Conservation (phyloP, 2,329 filamentous ascomycete genomes). For the Blastomyces gilchristii region DNA sequence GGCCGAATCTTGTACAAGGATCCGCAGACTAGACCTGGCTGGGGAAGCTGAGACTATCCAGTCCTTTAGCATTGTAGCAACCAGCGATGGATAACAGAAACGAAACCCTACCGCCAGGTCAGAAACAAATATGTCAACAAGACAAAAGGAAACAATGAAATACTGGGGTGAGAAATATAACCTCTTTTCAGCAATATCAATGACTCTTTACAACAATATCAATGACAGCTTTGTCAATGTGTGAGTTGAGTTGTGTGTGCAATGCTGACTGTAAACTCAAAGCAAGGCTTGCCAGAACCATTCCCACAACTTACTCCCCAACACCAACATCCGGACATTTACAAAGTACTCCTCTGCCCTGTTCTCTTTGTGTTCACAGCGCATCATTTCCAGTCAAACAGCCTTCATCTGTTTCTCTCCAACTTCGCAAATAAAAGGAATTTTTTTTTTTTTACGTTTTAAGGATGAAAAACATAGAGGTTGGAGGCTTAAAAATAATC, state of each 20-base stretch:
- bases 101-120: background rate
- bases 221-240: background rate
- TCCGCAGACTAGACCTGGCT: background rate
- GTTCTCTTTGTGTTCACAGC: background rate
- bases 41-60: background rate
- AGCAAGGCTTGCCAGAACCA: background rate
- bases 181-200: background rate
- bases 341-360: no score
- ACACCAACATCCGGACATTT: no score
- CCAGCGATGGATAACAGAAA: background rate
- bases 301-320: background rate
- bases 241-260: no score
- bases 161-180: background rate
- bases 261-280: no score
- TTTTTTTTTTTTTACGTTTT: background rate
- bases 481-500: no score
- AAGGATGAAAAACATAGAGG: no score
- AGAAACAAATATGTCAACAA: background rate
- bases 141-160: background rate
- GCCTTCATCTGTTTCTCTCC: background rate
- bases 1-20: background rate
- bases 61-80: background rate
- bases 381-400: background rate
- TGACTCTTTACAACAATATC: background rate
- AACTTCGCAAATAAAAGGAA: background rate